Evolutionary conservation across 148 eudicot genomes (phyloP).

Genomic region (Simmondsia chinensis): DNA sequence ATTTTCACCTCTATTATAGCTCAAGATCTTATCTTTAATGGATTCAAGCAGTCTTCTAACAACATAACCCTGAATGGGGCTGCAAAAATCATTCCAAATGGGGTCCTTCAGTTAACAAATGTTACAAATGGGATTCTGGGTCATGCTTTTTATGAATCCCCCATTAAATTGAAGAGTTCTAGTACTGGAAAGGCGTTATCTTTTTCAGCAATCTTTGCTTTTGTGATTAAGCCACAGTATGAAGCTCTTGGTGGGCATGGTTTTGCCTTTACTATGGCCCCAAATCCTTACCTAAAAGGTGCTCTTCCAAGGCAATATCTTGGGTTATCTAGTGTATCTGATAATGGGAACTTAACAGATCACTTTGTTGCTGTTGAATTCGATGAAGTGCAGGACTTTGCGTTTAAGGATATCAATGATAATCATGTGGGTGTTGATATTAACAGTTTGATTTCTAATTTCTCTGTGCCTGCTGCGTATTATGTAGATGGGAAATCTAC

Average conservation of each 20-base stretch:
- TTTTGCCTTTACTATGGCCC: slow-evolving; percentile 4
- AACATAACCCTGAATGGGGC: slow-evolving; percentile 1
- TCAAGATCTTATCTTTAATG: not conserved
- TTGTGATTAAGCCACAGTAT: not conserved
- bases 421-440: slow-evolving; percentile 39
- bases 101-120: not conserved
- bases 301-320: not conserved
- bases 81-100: not conserved
- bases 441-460: slow-evolving; percentile 16
- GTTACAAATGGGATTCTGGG: not conserved
- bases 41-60: not conserved
- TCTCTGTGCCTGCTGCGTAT: slow-evolving; percentile 17
- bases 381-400: not conserved
- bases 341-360: not conserved
- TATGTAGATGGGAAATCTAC: not conserved
- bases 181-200: too few relatives aligned
- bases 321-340: slow-evolving; percentile 1
- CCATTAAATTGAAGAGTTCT: not conserved
- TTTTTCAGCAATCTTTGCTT: slow-evolving; percentile 5
- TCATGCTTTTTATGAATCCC: not conserved
- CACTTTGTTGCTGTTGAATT: slow-evolving; percentile 2
- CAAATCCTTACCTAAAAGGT: not conserved
- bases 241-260: not conserved
- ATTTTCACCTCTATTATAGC: not conserved
- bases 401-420: slow-evolving; percentile 11